These are phyloP conservation scores for Orychophragmus violaceus DNA, from an alignment of 345 rosid genomes.

Conservation along the genomic window DNA sequence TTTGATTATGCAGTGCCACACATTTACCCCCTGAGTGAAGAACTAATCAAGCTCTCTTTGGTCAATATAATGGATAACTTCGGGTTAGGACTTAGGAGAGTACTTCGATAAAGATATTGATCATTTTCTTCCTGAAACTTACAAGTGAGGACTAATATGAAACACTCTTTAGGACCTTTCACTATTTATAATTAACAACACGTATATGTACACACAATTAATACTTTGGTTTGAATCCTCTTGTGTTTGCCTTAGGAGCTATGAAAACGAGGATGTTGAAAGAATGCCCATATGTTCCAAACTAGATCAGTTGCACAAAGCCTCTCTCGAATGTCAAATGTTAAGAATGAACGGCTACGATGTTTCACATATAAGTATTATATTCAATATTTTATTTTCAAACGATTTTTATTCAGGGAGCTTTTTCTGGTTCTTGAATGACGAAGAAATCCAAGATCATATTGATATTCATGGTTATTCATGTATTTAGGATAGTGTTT, in stretches of 20 bases:
- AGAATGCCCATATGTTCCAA: not conserved
- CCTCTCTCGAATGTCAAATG: constrained; percentile 45
- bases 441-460: constrained; percentile 24
- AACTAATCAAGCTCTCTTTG: constrained; percentile 40
- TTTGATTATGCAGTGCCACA: constrained; percentile 39
- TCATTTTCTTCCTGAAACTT: constrained; percentile 32
- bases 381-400: not conserved
- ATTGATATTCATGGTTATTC: no score
- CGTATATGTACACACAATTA: no score
- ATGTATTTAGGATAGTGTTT: no score
- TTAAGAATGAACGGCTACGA: constrained; percentile 43
- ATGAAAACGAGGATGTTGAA: constrained; percentile 4
- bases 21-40: constrained; percentile 41
- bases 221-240: not conserved
- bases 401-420: constrained; percentile 28
- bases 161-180: not conserved
- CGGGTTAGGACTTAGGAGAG: constrained; percentile 43
- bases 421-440: constrained; percentile 51
- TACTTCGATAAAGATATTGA: constrained; percentile 40
- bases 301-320: constrained; percentile 36
- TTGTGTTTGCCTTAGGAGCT: constrained; percentile 23
- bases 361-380: constrained; percentile 29
- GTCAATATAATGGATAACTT: constrained; percentile 40
- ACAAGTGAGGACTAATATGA: constrained; percentile 26
- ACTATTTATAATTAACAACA: not conserved